A percentile compares a stretch with the other conserved stretches of the same genome.
Conservation (phyloP, 345 rosid species). For the Trapa incisa region DNA sequence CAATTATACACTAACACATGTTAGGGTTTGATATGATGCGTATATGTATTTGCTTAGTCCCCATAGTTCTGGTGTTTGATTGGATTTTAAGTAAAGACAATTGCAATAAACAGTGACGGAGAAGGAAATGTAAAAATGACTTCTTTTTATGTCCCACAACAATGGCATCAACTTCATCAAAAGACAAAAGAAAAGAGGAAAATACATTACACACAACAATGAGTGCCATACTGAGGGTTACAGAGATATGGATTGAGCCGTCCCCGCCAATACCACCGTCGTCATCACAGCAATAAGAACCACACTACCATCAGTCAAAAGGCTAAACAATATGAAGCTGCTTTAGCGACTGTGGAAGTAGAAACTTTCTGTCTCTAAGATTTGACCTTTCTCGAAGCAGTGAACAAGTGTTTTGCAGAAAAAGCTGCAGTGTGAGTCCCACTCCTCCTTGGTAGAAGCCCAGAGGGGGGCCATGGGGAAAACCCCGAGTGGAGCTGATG, state of each 20-base stretch:
- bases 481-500: neutral
- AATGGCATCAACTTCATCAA: neutral
- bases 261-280: conserved; percentile 8
- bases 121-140: neutral
- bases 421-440: neutral
- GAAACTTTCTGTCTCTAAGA: neutral
- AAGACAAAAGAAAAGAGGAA: neutral
- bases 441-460: neutral
- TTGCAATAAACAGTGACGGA: neutral
- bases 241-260: conserved; percentile 6
- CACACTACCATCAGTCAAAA: neutral
- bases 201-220: neutral
- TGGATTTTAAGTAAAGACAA: neutral
- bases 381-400: conserved; percentile 1
- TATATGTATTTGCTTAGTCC: too few species aligned
- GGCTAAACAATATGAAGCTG: neutral
- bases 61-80: too few species aligned
- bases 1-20: too few species aligned
- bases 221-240: neutral
- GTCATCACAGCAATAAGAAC: neutral
- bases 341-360: too few species aligned
- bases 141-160: neutral
- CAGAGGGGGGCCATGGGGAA: neutral
- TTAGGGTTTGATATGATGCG: too few species aligned
- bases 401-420: neutral